Base-by-base conservation (phyloP, 345 rosid genomes). In the Brassica carinata region DNA sequence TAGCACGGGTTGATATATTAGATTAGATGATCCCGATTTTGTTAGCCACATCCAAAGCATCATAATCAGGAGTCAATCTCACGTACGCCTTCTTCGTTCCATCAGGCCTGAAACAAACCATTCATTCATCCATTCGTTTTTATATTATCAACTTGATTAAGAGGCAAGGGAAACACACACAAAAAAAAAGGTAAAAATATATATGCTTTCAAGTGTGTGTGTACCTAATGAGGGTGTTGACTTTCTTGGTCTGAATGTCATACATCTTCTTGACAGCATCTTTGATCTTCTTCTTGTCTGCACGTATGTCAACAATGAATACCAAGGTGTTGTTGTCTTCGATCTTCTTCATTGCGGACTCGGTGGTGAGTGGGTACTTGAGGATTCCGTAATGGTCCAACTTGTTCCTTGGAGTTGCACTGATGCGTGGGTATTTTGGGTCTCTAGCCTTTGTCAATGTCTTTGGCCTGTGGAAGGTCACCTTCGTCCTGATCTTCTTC, bases 21-120 rank as follows among this genome's bases (percentile, higher is more conserved):
- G 26, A 23, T 23, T 23, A 23, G 26, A 23, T 23, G 26, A 23
- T 23, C 26, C 26, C 26, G 26, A 23, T 23, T 23, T 23, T 95
- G 91, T 93, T 95, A 19, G 96, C 99, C 31, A 92, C 97, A 67
- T 91, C 98, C 90, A 94, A 86, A 15, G 98, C 98, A 80, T 92
- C 98, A 8, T 81, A 87, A 72, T 94, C 98, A 3, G 98, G 97
- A 8, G 96, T 90, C 90, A 95, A 82, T 86, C 99, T 88, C 10
- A 95, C 97, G 40, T 88, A 91, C 1, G 99, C 97, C 86, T 91
- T 93, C 92, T 95, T 95, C 0, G 96, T 92, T 9, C 97, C 98
- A 84, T 95, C 96, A 5, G 98, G 99, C 93, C 97, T 90, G 89
- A 18, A 64, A 64, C 51, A 81, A 36, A 36, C 8, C 7, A 36